A percentile compares a stretch with the other conserved stretches of the same genome.
Evolutionary conservation across 257 asterid species (phyloP).

Genomic region (Solanum corneliomulleri): DNA sequence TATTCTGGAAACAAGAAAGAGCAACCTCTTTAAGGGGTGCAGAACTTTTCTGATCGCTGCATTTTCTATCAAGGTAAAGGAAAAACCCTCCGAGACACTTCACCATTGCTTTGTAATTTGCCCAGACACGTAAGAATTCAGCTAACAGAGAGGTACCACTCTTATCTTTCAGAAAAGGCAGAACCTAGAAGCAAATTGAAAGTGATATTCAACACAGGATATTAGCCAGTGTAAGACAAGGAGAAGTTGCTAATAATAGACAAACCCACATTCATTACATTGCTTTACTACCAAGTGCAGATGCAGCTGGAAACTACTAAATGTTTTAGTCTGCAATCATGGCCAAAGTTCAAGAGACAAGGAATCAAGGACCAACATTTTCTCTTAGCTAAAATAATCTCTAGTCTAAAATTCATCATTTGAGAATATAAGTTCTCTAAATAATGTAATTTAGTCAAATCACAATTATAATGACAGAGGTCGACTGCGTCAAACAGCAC

Average conservation of each 20-base stretch:
- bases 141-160: conserved; percentile 1
- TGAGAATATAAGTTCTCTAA: not conserved
- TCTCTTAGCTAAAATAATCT: not conserved
- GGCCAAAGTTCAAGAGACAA: not conserved
- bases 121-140: conserved; percentile 3
- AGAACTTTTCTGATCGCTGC: not conserved
- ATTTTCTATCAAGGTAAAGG: conserved; percentile 3
- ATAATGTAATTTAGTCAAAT: not conserved
- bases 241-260: not conserved
- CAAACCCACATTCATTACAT: not conserved
- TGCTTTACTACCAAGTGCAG: not conserved
- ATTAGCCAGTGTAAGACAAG: not conserved
- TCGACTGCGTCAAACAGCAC: not conserved
- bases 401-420: not conserved
- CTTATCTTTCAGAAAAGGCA: conserved; percentile 9
- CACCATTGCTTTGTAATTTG: conserved; percentile 7
- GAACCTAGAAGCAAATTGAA: conserved; percentile 4
- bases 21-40: conserved; percentile 3
- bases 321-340: not conserved
- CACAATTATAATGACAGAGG: not conserved
- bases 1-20: not conserved
- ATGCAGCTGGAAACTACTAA: not conserved
- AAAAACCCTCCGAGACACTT: conserved; percentile 12
- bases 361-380: not conserved
- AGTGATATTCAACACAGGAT: not conserved